phyloP scores from a whole-genome alignment of 2,329 filamentous ascomycete species.

The Xylariaceae sp. region DNA sequence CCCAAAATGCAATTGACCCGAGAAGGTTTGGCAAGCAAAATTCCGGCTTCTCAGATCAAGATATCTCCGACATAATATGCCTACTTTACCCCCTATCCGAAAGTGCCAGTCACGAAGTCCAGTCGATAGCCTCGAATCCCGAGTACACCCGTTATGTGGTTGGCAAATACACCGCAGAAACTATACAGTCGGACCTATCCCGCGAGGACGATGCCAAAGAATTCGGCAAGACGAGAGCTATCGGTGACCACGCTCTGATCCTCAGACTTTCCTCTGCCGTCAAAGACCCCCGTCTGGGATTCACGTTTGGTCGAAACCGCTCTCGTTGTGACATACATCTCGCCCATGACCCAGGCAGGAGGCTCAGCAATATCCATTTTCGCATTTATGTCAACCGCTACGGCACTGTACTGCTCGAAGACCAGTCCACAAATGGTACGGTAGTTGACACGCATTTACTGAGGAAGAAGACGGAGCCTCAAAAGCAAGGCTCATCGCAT shows the following conservation, averaged over 20 bases:
- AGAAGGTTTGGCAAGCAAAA: constrained; percentile 74
- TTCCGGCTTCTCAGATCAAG: constrained; percentile 76
- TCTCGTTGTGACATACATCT: constrained; percentile 69
- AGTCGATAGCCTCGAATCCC: constrained; percentile 36
- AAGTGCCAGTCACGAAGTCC: constrained; percentile 68
- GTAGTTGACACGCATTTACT: constrained; percentile 73
- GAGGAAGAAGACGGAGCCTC: constrained; percentile 40
- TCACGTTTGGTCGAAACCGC: constrained; percentile 78
- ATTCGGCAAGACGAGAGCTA: constrained; percentile 48
- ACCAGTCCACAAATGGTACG: constrained; percentile 94
- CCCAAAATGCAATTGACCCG: constrained; percentile 77
- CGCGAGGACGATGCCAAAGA: constrained; percentile 45
- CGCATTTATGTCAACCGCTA: constrained; percentile 86
- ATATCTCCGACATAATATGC: constrained; percentile 84
- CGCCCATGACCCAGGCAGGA: constrained; percentile 59
- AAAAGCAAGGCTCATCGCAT: constrained; percentile 29
- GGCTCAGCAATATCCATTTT: constrained; percentile 94
- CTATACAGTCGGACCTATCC: constrained; percentile 47
- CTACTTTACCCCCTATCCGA: constrained; percentile 77
- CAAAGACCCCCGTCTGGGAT: constrained; percentile 67
- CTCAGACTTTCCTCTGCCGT: constrained; percentile 72
- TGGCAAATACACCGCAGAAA: constrained; percentile 43
- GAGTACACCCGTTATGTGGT: constrained; percentile 47
- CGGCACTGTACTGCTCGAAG: constrained; percentile 85
- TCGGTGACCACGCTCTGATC: constrained; percentile 65